Conservation (phyloP, 768 basidiomycete genomes). For the Rhizopogon rudus region DNA sequence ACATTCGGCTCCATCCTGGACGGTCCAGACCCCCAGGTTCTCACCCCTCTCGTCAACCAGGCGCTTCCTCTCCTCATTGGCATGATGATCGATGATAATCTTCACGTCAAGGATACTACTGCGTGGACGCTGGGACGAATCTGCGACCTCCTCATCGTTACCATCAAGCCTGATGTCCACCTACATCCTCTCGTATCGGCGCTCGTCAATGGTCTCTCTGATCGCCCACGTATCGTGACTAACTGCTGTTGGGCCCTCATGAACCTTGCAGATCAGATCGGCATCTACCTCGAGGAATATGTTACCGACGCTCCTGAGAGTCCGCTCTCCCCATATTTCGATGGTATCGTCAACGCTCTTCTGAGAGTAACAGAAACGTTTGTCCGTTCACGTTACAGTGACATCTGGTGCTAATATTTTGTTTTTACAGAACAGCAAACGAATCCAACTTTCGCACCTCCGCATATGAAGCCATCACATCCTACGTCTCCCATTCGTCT, state of each 20-base stretch:
- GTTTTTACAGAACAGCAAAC: constrained; percentile 57
- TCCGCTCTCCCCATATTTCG: constrained; percentile 84
- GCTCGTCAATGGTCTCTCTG: constrained; percentile 74
- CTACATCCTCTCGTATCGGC: constrained; percentile 79
- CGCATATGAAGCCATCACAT: constrained; percentile 93
- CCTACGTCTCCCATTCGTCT: constrained; percentile 78
- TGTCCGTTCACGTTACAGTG: constrained; percentile 16
- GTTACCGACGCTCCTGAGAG: constrained; percentile 43
- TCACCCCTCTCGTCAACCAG: constrained; percentile 89
- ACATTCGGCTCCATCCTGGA: constrained; percentile 97
- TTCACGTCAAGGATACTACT: constrained; percentile 92
- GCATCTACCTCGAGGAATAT: constrained; percentile 60
- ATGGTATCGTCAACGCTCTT: constrained; percentile 79
- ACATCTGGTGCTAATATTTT: constrained; percentile 8
- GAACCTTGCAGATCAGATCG: constrained; percentile 91
- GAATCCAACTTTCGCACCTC: constrained; percentile 92
- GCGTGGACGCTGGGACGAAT: constrained; percentile 98
- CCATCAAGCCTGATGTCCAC: constrained; percentile 88
- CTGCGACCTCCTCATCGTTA: constrained; percentile 80
- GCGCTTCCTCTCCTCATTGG: constrained; percentile 90
- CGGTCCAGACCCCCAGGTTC: constrained; percentile 84
- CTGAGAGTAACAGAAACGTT: constrained; percentile 86
- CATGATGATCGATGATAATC: constrained; percentile 87
- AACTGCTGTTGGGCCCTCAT: constrained; percentile 97
- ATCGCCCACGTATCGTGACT: constrained; percentile 79